Percentiles rank a stretch among this genome's conserved stretches.
Evolutionary conservation across 2,329 filamentous ascomycete genomes (phyloP).

Genomic region (Verticillium albo-atrum): DNA sequence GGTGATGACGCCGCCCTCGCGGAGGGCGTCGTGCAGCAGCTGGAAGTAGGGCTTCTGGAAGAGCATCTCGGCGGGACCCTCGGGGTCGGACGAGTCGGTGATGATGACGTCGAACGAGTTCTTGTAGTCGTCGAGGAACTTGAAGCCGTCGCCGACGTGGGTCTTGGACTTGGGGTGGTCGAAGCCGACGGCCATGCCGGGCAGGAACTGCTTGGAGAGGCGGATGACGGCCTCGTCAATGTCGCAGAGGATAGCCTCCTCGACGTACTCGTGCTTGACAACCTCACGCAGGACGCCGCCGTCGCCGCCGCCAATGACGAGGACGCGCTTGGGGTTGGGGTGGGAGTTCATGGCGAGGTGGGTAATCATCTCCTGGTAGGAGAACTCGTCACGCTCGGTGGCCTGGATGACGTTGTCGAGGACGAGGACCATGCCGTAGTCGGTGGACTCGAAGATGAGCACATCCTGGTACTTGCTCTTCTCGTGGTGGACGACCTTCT

Average conservation of each 20-base stretch:
- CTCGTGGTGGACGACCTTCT: slow-evolving; percentile 97
- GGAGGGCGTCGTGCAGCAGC: slow-evolving; percentile 82
- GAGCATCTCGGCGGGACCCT: slow-evolving; percentile 90
- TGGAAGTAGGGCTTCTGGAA: slow-evolving; percentile 99
- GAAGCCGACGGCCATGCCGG: slow-evolving; percentile 89
- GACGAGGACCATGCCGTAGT: slow-evolving; percentile 93
- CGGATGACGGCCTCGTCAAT: slow-evolving; percentile 99
- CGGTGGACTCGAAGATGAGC: slow-evolving; percentile 95
- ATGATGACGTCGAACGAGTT: slow-evolving; percentile 99
- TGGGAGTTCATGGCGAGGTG: slow-evolving; percentile 98
- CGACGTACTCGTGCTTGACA: slow-evolving; percentile 96
- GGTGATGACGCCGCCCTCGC: slow-evolving; percentile 95
- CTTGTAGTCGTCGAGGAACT: slow-evolving; percentile 95
- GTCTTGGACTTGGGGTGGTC: slow-evolving; percentile 89
- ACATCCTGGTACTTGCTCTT: slow-evolving; percentile 99
- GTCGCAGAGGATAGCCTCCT: slow-evolving; percentile 95
- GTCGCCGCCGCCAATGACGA: slow-evolving; percentile 97
- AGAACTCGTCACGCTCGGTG: slow-evolving; percentile 98
- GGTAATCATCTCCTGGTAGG: slow-evolving; percentile 99
- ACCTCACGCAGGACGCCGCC: slow-evolving; percentile 97
- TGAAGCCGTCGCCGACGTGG: slow-evolving; percentile 96
- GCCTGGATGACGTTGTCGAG: slow-evolving; percentile 99
- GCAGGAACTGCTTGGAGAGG: slow-evolving; percentile 96
- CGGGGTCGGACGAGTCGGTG: slow-evolving; percentile 96
- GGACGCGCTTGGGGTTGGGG: slow-evolving; percentile 95